phyloP scores from a whole-genome alignment of 345 rosid species.

The Pugionium dolabratum region DNA sequence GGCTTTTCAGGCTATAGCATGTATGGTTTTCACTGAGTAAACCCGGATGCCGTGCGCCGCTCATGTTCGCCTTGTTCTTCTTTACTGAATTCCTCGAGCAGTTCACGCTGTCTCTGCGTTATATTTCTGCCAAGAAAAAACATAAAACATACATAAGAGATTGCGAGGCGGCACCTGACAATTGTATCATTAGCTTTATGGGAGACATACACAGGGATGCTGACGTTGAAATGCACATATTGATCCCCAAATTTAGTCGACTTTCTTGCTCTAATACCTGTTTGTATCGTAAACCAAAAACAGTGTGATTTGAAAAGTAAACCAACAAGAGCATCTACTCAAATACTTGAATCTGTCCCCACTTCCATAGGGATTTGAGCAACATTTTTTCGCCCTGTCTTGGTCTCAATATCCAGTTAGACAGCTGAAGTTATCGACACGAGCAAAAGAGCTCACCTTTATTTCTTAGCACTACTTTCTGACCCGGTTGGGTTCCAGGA shows the following conservation, averaged over 20 bases:
- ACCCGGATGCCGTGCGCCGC: slow-evolving; percentile 74
- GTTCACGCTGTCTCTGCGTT: slow-evolving; percentile 79
- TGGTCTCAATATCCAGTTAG: no score
- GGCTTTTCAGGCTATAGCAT: background rate
- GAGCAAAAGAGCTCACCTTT: slow-evolving; percentile 61
- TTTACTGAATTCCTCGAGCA: slow-evolving; percentile 88
- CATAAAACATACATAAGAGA: slow-evolving; percentile 8
- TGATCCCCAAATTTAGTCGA: slow-evolving; percentile 80
- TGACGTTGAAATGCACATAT: slow-evolving; percentile 88
- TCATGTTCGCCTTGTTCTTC: slow-evolving; percentile 81
- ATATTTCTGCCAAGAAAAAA: slow-evolving; percentile 52
- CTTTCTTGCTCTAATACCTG: slow-evolving; percentile 85
- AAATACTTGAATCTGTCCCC: background rate
- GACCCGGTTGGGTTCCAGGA: slow-evolving; percentile 97
- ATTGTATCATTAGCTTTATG: background rate
- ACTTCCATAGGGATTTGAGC: background rate
- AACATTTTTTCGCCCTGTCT: background rate
- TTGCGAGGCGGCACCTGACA: background rate
- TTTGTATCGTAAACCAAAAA: slow-evolving; percentile 1
- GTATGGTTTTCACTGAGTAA: slow-evolving; percentile 54
- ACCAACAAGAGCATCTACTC: slow-evolving; percentile 10
- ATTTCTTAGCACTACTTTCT: slow-evolving; percentile 92
- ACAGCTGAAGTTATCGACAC: slow-evolving; percentile 7
- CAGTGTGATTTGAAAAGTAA: background rate
- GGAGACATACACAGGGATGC: slow-evolving; percentile 78